Evolutionary conservation across 208 protist species (phyloP), one percentile per base, ranked within the genome.

Genomic region (Leishmania mexicana): DNA sequence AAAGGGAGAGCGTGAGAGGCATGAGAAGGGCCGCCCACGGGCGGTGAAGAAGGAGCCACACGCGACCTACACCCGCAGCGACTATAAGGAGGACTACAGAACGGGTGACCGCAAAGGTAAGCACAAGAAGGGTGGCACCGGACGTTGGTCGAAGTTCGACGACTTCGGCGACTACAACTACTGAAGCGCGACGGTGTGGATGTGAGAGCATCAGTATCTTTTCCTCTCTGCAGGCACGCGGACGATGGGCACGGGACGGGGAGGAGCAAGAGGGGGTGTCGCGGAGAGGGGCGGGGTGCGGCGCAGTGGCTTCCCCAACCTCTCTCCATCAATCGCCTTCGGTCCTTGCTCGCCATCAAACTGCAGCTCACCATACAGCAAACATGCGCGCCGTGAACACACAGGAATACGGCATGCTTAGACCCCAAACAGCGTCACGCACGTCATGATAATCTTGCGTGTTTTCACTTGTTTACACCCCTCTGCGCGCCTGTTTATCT

Each of bases 101-200:
- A 85, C 85, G 17, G 85, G 87, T 24, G 88, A 88, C 6, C 89
- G 92, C 5, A 92, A 89, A 42, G 87, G 83, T 3, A 97, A 97
- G 75, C 92, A 97, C 74, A 82, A 92, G 76, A 97, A 97, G 76
- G 90, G 92, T 60, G 80, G 84, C 28, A 62, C 79, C 10, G 85
- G 84, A 28, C 88, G 87, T 42, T 94, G 92, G 89, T 81, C 74
- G 35, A 84, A 76, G 40, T 94, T 80, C 75, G 86, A 89, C 54
- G 75, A 77, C 10, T 74, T 86, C 28, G 89, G 83, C 6, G 89
- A 90, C 45, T 90, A 92, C 74, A 76, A 90, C 62, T 84, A 91
- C 72, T 91, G 83, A 45, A 15, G 19, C 45, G 19, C 31, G 24
- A 4, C n/a, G 28, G 17, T 38, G 73, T 40, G 49, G 3, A 3